Base-by-base conservation (phyloP, 2,329 filamentous ascomycete genomes). In the Microdochium trichocladiopsis region DNA sequence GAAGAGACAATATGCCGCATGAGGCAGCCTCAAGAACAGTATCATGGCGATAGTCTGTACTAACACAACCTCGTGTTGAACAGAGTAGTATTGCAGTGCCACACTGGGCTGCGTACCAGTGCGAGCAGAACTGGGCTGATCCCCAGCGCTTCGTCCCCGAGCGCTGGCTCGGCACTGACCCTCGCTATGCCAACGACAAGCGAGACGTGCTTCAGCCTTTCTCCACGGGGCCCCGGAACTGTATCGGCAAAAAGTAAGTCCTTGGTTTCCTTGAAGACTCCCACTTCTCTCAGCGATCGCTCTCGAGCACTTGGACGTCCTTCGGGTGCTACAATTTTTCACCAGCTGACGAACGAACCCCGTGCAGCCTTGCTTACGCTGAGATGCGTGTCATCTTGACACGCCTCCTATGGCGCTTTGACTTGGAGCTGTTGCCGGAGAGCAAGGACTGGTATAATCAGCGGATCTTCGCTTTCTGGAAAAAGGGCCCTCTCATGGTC, bases 381-480 rank as follows among this genome's bases (percentile, higher is more conserved):
- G 76, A 80, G 57, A 74, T 79, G 68, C 67, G 76, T 3, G 59
- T 77, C 4, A 72, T 79, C 36, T 59, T 80, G 5, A 70, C 73
- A 0, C 69, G 69, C 2, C 57, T 80, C 4, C 56, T 80, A 1
- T 79, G 69, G 61, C 74, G 74, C 48, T 80, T 78, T 57, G 75
- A 80, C 51, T 52, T 78, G 53, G 58, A 61, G 36, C 60, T 77
- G 25, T 65, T 64, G 1, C 61, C 71, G 4, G 65, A 69, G n/a
- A 64, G 64, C 25, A 36, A 57, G 3, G 53, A 64, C 23, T 77
- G 74, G 73, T 57, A 71, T 8, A 56, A 63, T 4, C 73, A 76
- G 55, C 63, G 62, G 47, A 62, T 66, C 16, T 73, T 62, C 49
- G 55, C 67, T 4, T 56, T 74, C 33, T 76, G 73, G 73, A 53